Conservation (phyloP, 352 stramenopile genomes). For the Achlya hypogyna region DNA sequence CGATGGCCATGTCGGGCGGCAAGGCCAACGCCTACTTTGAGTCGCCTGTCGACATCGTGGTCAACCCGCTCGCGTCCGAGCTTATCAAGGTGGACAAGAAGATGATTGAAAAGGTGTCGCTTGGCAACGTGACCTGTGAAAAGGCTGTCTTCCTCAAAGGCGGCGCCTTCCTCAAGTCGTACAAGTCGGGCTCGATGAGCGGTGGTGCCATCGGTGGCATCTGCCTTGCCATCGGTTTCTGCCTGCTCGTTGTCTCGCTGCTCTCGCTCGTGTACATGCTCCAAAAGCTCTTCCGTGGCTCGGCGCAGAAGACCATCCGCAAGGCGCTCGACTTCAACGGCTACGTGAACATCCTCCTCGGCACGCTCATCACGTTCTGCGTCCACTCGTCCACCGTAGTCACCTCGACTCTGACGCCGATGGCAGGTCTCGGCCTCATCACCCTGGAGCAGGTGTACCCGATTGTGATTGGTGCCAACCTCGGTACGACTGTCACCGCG, state of each 20-base stretch:
- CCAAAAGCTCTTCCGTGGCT: conserved; percentile 61
- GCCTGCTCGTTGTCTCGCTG: conserved; percentile 38
- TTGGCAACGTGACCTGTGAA: conserved; percentile 26
- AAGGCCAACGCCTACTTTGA: conserved; percentile 30
- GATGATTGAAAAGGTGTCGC: conserved; percentile 31
- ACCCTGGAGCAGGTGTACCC: conserved; percentile 84
- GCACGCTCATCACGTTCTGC: conserved; percentile 70
- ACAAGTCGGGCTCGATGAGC: conserved; percentile 24
- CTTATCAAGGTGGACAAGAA: conserved; percentile 33
- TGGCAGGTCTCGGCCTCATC: conserved; percentile 83
- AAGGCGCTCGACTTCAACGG: conserved; percentile 85
- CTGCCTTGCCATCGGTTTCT: conserved; percentile 34
- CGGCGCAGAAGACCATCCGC: conserved; percentile 78
- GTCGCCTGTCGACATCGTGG: conserved; percentile 33
- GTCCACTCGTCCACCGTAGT: conserved; percentile 89
- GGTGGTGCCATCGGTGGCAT: conserved; percentile 41
- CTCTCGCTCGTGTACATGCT: conserved; percentile 46
- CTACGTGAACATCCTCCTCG: conserved; percentile 83
- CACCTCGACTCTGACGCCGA: conserved; percentile 80
- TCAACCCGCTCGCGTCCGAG: conserved; percentile 32
- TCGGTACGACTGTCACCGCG: conserved; percentile 85
- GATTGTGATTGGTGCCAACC: conserved; percentile 87
- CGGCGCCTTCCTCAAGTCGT: conserved; percentile 27
- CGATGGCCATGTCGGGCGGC: conserved; percentile 26
- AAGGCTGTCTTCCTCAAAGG: conserved; percentile 28